Percentiles rank a stretch among this genome's conserved stretches.
phyloP scores from a whole-genome alignment of 768 basidiomycete species.

The Tremella fuciformis region DNA sequence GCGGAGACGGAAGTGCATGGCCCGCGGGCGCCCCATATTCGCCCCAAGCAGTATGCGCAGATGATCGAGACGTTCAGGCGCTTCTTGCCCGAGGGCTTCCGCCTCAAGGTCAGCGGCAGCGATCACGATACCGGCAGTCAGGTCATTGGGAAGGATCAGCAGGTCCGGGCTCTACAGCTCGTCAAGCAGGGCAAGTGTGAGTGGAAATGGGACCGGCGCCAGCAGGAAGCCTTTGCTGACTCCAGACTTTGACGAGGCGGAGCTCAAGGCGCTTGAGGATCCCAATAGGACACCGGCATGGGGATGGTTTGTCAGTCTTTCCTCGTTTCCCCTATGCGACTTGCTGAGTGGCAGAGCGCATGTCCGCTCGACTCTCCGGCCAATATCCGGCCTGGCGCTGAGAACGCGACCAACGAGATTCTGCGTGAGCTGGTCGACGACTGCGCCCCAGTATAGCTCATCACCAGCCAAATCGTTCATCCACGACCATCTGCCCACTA shows the following conservation, averaged over 20 bases:
- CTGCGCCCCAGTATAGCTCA: neutral
- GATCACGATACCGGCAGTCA: slow-evolving; percentile 50
- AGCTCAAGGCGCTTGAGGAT: slow-evolving; percentile 43
- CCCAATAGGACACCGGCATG: slow-evolving; percentile 40
- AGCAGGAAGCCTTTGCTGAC: neutral
- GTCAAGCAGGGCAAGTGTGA: slow-evolving; percentile 44
- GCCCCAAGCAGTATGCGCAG: slow-evolving; percentile 34
- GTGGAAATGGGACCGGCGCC: slow-evolving; percentile 10
- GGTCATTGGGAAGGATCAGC: slow-evolving; percentile 49
- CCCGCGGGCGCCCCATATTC: slow-evolving; percentile 22
- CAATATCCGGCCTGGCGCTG: slow-evolving; percentile 40
- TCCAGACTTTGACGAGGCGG: slow-evolving; percentile 43
- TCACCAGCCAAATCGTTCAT: slow-evolving; percentile 48
- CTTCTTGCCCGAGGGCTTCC: slow-evolving; percentile 40
- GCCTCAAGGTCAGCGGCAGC: slow-evolving; percentile 44
- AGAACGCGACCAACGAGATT: slow-evolving; percentile 39
- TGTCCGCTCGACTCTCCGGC: slow-evolving; percentile 47
- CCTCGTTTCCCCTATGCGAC: neutral
- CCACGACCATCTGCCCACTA: slow-evolving; percentile 43
- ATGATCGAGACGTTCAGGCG: slow-evolving; percentile 43
- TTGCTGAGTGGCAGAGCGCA: slow-evolving; percentile 38
- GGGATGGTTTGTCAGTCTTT: slow-evolving; percentile 50
- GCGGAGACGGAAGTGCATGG: slow-evolving; percentile 23
- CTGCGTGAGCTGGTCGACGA: slow-evolving; percentile 25
- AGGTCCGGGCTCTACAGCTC: slow-evolving; percentile 44